phyloP scores from a whole-genome alignment of 148 eudicot species.

The Cornus florida region DNA sequence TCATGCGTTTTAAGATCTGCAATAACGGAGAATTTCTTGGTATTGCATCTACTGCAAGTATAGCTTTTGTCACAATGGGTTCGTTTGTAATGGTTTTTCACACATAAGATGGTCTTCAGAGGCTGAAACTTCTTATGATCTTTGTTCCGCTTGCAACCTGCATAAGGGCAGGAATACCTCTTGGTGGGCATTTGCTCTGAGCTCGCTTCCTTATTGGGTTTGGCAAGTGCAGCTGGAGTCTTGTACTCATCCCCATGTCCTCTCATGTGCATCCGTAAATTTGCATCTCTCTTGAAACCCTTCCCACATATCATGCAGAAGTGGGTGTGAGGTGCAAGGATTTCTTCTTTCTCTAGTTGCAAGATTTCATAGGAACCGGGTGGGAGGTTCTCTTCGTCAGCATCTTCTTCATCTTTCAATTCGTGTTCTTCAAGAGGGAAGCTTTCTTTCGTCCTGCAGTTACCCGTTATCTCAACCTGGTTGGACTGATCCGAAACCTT shows the following conservation, averaged over 20 bases:
- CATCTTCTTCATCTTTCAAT: constrained; percentile 77
- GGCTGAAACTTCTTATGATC: constrained; percentile 95
- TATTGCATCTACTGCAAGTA: constrained; percentile 86
- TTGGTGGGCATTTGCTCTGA: constrained; percentile 68
- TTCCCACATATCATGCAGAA: constrained; percentile 93
- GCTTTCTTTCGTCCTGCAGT: constrained; percentile 35
- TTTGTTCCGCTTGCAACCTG: constrained; percentile 91
- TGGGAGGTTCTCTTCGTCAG: constrained; percentile 83
- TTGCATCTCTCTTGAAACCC: constrained; percentile 96
- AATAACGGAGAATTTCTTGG: constrained; percentile 87
- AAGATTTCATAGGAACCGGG: constrained; percentile 89
- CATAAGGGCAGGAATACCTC: constrained; percentile 87
- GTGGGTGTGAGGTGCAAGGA: constrained; percentile 96
- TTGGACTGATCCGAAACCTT: constrained; percentile 44
- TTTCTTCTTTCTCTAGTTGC: constrained; percentile 92
- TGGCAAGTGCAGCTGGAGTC: constrained; percentile 90
- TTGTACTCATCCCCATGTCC: constrained; percentile 97
- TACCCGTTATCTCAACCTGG: constrained; percentile 36
- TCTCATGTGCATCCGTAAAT: constrained; percentile 95
- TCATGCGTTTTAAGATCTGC: constrained; percentile 98
- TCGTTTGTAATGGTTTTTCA: constrained; percentile 92
- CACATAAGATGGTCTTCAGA: constrained; percentile 84
- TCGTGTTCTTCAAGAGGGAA: constrained; percentile 68
- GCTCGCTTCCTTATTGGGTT: constrained; percentile 69
- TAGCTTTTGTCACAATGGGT: constrained; percentile 95